Evolutionary conservation across 495 filamentous ascomycete species (phyloP).

Genomic region (Neohortaea acidophila): DNA sequence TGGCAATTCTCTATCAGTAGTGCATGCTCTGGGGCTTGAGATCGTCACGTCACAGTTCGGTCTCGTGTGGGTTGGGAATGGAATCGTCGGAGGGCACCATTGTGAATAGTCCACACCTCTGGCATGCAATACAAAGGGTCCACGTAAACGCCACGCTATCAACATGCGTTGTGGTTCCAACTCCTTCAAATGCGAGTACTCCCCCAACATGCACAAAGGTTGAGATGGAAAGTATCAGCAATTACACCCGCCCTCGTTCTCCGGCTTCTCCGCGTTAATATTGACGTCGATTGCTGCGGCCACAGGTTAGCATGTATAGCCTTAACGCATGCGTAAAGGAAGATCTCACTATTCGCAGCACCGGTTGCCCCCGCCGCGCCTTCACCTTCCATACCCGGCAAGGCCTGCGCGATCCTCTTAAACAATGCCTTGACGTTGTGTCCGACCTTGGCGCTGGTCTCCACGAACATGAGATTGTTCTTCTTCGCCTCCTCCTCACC

Average conservation of each 20-base stretch:
- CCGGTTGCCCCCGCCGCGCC: conserved; percentile 22
- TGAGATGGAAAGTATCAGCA: conserved; percentile 11
- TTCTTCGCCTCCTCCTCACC: conserved; percentile 98
- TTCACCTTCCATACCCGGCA: conserved; percentile 89
- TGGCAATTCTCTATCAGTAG: too few species aligned
- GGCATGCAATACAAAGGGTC: too few species aligned
- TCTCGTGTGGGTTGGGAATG: too few species aligned
- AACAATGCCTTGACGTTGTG: conserved; percentile 97
- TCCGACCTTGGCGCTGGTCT: conserved; percentile 94
- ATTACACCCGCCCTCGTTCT: conserved; percentile 17
- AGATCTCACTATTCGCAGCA: conserved; percentile 29
- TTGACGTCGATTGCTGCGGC: conserved; percentile 17
- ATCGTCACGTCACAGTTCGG: too few species aligned
- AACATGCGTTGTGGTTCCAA: too few species aligned
- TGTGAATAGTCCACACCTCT: too few species aligned
- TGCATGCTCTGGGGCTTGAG: too few species aligned
- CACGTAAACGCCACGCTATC: too few species aligned
- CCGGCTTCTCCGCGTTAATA: conserved; percentile 15
- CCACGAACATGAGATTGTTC: conserved; percentile 92
- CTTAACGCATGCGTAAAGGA: background rate
- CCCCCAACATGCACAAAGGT: background rate
- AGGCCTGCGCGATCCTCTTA: conserved; percentile 88
- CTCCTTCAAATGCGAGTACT: background rate
- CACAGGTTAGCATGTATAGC: conserved; percentile 1
- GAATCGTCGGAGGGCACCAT: too few species aligned